Evolutionary conservation across 805 yeast species (phyloP).

Genomic region (Henningerozyma blattae): DNA sequence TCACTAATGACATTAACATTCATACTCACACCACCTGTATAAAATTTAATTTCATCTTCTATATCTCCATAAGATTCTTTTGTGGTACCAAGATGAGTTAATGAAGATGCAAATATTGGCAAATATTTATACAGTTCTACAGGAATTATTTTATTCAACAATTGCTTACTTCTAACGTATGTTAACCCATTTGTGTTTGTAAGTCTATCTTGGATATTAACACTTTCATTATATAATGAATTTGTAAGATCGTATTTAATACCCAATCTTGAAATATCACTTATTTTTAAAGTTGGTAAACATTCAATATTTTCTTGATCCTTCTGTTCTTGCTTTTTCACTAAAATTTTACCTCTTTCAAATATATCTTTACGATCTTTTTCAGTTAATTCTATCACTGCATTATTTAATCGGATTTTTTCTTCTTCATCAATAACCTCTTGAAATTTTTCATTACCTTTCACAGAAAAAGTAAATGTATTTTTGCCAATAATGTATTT

Average conservation of each 20-base stretch:
- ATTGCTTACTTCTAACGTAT: constrained; percentile 58
- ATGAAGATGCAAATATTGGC: constrained; percentile 65
- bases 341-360: constrained; percentile 47
- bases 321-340: constrained; percentile 48
- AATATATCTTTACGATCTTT: constrained; percentile 46
- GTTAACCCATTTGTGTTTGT: constrained; percentile 73
- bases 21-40: constrained; percentile 79
- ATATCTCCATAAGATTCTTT: constrained; percentile 60
- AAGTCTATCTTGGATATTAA: constrained; percentile 32
- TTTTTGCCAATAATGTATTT: constrained; percentile 42
- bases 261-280: constrained; percentile 58
- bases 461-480: constrained; percentile 62
- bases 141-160: constrained; percentile 44
- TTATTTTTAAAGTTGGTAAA: constrained; percentile 63
- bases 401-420: constrained; percentile 31
- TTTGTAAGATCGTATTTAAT: constrained; percentile 27
- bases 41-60: constrained; percentile 71
- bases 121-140: constrained; percentile 51
- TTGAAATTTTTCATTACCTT: constrained; percentile 50
- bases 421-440: constrained; percentile 45
- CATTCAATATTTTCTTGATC: constrained; percentile 57
- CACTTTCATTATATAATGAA: constrained; percentile 6
- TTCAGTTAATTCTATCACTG: constrained; percentile 34
- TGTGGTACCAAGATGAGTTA: constrained; percentile 80
- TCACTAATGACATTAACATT: constrained; percentile 43